Evolutionary conservation across 768 basidiomycete species (phyloP).

Genomic region (Termitomyces sp.): DNA sequence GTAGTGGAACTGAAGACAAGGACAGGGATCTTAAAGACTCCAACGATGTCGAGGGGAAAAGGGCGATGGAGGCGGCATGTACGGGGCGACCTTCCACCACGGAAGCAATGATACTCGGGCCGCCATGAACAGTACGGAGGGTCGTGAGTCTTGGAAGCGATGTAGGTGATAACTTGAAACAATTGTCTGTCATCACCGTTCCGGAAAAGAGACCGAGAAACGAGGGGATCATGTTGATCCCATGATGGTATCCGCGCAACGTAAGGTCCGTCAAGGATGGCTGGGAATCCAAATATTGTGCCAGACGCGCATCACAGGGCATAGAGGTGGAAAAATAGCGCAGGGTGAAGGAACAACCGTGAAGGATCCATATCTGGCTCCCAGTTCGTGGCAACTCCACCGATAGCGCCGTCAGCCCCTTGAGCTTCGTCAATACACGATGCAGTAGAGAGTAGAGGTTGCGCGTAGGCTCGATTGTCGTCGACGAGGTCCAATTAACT

Average conservation of each 20-base stretch:
- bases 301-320: constrained; percentile 45
- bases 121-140: constrained; percentile 54
- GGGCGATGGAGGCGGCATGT: constrained; percentile 48
- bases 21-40: constrained; percentile 41
- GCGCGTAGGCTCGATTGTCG: constrained; percentile 28
- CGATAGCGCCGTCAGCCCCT: constrained; percentile 35
- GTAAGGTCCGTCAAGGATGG: constrained; percentile 46
- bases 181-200: constrained; percentile 1
- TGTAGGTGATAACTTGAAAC: constrained; percentile 30
- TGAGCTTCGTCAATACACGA: constrained; percentile 35
- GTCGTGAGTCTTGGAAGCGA: constrained; percentile 45
- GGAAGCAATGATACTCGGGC: constrained; percentile 38
- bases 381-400: constrained; percentile 46
- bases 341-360: constrained; percentile 40
- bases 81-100: constrained; percentile 47
- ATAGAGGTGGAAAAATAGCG: constrained; percentile 51
- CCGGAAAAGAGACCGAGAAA: constrained; percentile 15
- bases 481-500: constrained; percentile 32
- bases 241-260: constrained; percentile 47
- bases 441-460: constrained; percentile 51
- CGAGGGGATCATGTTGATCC: constrained; percentile 19
- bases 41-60: constrained; percentile 38
- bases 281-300: constrained; percentile 50
- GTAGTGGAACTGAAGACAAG: constrained; percentile 33
- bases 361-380: constrained; percentile 47